phyloP scores from a whole-genome alignment of 2,329 filamentous ascomycete species.

The Penicillium concentricum region DNA sequence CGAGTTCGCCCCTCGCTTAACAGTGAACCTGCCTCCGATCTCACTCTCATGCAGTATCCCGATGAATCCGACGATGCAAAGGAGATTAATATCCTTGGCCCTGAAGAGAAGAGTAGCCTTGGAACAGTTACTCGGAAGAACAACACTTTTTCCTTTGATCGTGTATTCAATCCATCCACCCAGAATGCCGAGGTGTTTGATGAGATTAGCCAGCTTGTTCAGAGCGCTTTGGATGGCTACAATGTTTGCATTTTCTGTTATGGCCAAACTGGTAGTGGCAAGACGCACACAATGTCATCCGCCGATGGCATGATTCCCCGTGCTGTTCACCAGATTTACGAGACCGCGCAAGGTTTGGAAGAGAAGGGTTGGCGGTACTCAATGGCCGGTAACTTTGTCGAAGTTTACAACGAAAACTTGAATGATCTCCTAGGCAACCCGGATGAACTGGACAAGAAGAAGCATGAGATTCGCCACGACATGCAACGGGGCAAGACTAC shows the following conservation, averaged over 20 bases:
- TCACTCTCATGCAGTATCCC: constrained; percentile 75
- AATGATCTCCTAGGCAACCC: constrained; percentile 80
- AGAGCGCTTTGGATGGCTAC: constrained; percentile 94
- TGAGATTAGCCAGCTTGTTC: constrained; percentile 94
- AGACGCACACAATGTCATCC: constrained; percentile 94
- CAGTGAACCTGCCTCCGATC: constrained; percentile 57
- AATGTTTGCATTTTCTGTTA: constrained; percentile 99
- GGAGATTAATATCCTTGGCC: constrained; percentile 80
- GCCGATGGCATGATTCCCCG: constrained; percentile 91
- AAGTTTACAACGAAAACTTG: constrained; percentile 97
- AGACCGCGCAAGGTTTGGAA: constrained; percentile 76
- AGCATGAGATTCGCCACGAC: constrained; percentile 87
- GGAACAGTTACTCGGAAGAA: constrained; percentile 74
- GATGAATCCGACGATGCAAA: constrained; percentile 78
- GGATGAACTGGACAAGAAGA: constrained; percentile 72
- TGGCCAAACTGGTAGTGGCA: constrained; percentile 93
- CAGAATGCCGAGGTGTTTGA: constrained; percentile 87
- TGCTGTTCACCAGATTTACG: constrained; percentile 90
- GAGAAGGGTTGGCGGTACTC: constrained; percentile 93
- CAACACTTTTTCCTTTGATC: constrained; percentile 86
- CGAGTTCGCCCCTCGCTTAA: constrained; percentile 76
- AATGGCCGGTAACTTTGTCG: constrained; percentile 93
- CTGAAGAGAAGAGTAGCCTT: constrained; percentile 78
- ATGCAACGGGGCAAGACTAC: constrained; percentile 75
- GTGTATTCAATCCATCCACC: constrained; percentile 77